Base-by-base conservation (phyloP, 345 rosid genomes). In the Pugionium cornutum region DNA sequence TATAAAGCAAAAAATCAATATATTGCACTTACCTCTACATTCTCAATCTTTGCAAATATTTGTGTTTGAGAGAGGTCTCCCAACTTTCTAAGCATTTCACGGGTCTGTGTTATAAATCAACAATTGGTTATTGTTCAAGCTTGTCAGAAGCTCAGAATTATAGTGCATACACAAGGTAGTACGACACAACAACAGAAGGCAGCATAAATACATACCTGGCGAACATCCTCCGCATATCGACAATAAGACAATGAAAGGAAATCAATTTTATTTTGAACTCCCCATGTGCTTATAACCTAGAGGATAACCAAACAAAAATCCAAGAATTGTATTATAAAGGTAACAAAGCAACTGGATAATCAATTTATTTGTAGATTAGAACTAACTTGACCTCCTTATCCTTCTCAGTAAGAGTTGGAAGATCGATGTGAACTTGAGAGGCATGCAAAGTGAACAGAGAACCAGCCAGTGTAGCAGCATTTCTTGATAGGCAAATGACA, bases 1-100 rank as follows among this genome's bases (percentile, higher is more conserved):
- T n/a, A 49, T 11, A 29, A 64, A 35, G 9, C 30, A 62, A 61
- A n/a, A 18, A 34, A 41, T 40, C 7, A 9, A 49, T 50, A 18
- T 10, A 18, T 40, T 43, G 52, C 34, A 80, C 73, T 72, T 49
- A 88, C 97, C 87, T 94, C 99, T 25, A 87, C 67, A 60, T 86
- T 94, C 75, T 90, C 99, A 72, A 94, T 90, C 88, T 90, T 94
- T 3, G 96, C 99, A 83, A 88, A 86, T 53, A 88, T 88, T 76
- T 94, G 97, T 69, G 95, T 90, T 76, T 90, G 99, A 67, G 53
- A 67, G 45, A 94, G 96, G 58, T 88, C 99, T 27, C 97, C 96
- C 67, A 75, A 79, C 76, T 81, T 86, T 10, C 84, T 83, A 72
- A 90, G 95, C 77, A 77, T 72, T 58, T 88, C 95, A 5, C 96